Percentiles rank a stretch among this genome's conserved stretches.
Evolutionary conservation across 257 asterid species (phyloP).

Genomic region (Plectranthus barbatus): DNA sequence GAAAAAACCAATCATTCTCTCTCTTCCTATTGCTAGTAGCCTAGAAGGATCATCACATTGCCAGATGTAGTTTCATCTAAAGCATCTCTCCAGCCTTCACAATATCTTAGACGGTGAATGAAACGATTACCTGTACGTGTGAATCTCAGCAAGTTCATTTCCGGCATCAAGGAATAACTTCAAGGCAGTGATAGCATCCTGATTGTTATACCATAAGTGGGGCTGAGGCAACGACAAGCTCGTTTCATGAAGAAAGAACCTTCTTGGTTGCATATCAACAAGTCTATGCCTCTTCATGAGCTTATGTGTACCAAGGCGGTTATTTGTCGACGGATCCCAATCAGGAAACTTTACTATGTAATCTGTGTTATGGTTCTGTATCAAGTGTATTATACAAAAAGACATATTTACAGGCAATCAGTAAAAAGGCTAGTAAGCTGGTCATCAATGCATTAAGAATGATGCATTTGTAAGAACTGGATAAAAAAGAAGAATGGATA

Average conservation of each 20-base stretch:
- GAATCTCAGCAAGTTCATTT: slow-evolving; percentile 62
- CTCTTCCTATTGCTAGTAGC: no score
- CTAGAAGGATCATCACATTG: no score
- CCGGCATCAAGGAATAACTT: slow-evolving; percentile 84
- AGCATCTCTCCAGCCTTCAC: neutral
- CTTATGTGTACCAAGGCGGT: slow-evolving; percentile 18
- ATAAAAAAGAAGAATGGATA: no score
- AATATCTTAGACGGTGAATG: neutral
- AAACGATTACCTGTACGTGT: slow-evolving; percentile 62
- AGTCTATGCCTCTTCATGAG: slow-evolving; percentile 31
- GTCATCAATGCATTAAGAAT: neutral
- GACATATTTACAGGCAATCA: neutral
- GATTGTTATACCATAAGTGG: slow-evolving; percentile 77
- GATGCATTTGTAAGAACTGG: neutral
- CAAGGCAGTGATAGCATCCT: slow-evolving; percentile 51
- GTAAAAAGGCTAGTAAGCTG: neutral
- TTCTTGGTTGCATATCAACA: slow-evolving; percentile 29
- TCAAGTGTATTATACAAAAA: slow-evolving; percentile 1
- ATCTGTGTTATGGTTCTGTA: slow-evolving; percentile 87
- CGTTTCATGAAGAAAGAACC: slow-evolving; percentile 54
- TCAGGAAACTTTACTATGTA: slow-evolving; percentile 87
- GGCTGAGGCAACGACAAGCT: slow-evolving; percentile 55
- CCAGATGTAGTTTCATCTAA: neutral
- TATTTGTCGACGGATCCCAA: slow-evolving; percentile 60
- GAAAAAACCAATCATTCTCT: no score